Base-by-base conservation (phyloP, 225 moss, liverwort and hornwort genomes). In the Straminergon stramineum region DNA sequence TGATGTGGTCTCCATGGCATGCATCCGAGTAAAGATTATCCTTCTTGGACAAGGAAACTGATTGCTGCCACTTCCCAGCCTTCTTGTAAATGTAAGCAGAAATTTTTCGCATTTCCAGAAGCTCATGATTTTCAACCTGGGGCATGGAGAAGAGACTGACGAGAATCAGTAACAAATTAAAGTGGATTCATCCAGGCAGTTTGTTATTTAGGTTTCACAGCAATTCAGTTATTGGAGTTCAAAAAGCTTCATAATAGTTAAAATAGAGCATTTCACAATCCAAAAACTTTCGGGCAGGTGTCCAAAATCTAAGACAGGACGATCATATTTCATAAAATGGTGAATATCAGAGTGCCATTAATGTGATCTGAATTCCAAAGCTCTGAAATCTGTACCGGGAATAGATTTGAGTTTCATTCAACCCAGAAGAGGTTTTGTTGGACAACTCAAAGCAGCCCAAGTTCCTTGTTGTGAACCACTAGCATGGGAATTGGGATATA, bases 1-100 rank as follows among this genome's bases (percentile, higher is more conserved):
- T 32, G 98, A 96, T 27, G 95, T 95, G 64, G 98, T 98, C 86
- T 98, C 97, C 98, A 98, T 98, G 20, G 98, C 98, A n/a, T n/a
- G n/a, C n/a, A 90, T 98, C 98, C 64, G 93, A 89, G 88, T 95
- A 98, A 23, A 95, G 89, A 67, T 94, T 95, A 87, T 98, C 98
- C 91, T 98, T 98, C 91, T 97, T 98, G 45, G 98, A 98, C 68
- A 97, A 94, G 24, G 97, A 91, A 70, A 98, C 97, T 13, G 98
- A 98, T 74, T 95, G 97, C 88, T 96, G 95, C 96, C 97, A 98
- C 82, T 95, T 93, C 83, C 96, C 97, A 37, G 98, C 98, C 89
- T 97, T 97, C 90, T 98, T 98, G 82, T 98, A 98, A 82, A 98
- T 95, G 87, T 97, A 97, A 53, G 98, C 98, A 70, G 97, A 95